A percentile compares a stretch with the other conserved stretches of the same genome.
Conservation (phyloP, 306 rosid species). For the Cotoneaster glaucophyllus region DNA sequence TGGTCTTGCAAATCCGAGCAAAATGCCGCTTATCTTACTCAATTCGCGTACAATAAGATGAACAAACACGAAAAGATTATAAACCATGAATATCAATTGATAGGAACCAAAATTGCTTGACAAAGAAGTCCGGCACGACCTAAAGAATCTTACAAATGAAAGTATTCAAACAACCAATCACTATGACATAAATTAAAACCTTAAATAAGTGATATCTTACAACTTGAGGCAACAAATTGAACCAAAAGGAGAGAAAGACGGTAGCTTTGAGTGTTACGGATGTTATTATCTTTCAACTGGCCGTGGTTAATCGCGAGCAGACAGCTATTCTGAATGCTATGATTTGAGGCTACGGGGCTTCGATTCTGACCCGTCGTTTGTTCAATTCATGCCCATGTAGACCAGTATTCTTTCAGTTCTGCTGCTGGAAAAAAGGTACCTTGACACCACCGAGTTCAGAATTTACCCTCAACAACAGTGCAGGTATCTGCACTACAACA, state of each 20-base stretch:
- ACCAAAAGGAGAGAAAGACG: not conserved
- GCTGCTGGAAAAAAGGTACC: slow-evolving; percentile 31
- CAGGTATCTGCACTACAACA: slow-evolving; percentile 13
- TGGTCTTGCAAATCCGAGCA: not conserved
- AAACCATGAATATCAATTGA: slow-evolving; percentile 9
- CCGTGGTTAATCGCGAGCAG: slow-evolving; percentile 22
- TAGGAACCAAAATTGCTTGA: slow-evolving; percentile 12
- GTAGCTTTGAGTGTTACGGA: not conserved
- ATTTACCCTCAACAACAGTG: slow-evolving; percentile 11
- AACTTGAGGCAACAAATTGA: slow-evolving; percentile 17
- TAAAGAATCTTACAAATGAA: slow-evolving; percentile 8
- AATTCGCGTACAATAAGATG: not conserved
- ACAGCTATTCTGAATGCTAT: slow-evolving; percentile 26
- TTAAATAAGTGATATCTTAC: slow-evolving; percentile 19
- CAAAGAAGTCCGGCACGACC: not conserved
- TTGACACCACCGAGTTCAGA: slow-evolving; percentile 23
- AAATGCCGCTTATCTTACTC: not conserved
- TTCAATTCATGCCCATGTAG: slow-evolving; percentile 25
- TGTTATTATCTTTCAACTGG: slow-evolving; percentile 27
- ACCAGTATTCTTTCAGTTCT: slow-evolving; percentile 15
- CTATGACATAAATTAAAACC: not conserved
- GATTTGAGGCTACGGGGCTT: slow-evolving; percentile 31
- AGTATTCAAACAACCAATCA: slow-evolving; percentile 13
- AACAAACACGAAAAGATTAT: not conserved
- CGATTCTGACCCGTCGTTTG: slow-evolving; percentile 26